Evolutionary conservation across 495 filamentous ascomycete genomes (phyloP), one percentile per base, ranked within the genome.

Genomic region (Jackrogersella multiformis): DNA sequence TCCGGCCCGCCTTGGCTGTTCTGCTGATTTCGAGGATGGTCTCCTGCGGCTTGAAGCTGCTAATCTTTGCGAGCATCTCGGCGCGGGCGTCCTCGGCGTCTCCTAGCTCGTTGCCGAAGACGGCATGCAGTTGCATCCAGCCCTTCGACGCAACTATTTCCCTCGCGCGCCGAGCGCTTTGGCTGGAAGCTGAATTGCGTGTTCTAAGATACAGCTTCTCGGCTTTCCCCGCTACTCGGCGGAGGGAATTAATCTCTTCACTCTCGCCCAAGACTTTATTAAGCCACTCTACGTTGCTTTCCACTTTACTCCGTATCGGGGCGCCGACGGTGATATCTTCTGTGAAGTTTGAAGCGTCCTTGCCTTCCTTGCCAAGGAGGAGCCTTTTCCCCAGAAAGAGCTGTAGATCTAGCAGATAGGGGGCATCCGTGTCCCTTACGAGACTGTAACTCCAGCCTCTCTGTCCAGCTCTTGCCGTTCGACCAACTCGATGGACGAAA

Each of bases 391-490:
- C 90, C 0, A 99, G 85, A 75, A 99, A 99, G 0, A 99, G 85
- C 74, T 99, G 95, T n/a, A 99, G 78, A 72, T 99, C 95, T 1
- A 99, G 79, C 1, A 99, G 83, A 72, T 97, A 99, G 0, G 95
- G 92, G 1, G 89, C 87, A 76, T 99, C 95, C 4, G 89, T 84
- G 45, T 92, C 90, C 48, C 89, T 85, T 10, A 97, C 88, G 28
- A 99, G 83, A 81, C 89, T 96, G 80, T 95, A 99, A 79, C 90
- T 90, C 95, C 96, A 98, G 55, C 95, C 95, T 51, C 87, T 86
- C 61, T 89, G 89, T 6, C 96, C 96, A 41, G 95, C 95, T 84
- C 95, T 86, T 21, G 95, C 95, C 10, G 95, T 98, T 74, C 95
- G 87, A 64, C 95, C 95, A 24, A 99, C 96, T 70, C 95, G 90